Percentiles rank a stretch among this genome's conserved stretches.
Conservation (phyloP, 495 filamentous ascomycete genomes). For the Cercophora sp. region DNA sequence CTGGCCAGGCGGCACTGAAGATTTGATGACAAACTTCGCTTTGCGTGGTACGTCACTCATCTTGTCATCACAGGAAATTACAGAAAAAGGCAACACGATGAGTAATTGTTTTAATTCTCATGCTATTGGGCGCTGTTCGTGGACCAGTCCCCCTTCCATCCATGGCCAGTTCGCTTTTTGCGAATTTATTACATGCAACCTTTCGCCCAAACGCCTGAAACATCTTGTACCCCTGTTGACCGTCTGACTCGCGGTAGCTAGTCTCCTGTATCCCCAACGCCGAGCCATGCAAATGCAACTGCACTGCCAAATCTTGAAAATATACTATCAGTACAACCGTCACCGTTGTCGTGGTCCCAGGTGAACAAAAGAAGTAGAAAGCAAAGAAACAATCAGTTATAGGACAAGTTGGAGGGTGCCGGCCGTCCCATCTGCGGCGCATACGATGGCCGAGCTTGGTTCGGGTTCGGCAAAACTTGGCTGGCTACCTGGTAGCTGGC, state of each 20-base stretch:
- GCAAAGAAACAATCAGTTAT: background rate
- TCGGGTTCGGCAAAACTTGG: conserved; percentile 20
- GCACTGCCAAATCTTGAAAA: no score
- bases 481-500: background rate
- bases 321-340: conserved; percentile 10
- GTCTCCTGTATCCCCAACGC: conserved; percentile 12
- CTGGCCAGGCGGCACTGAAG: no score
- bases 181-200: no score
- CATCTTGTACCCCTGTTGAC: background rate
- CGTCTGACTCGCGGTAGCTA: background rate
- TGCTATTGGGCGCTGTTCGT: no score
- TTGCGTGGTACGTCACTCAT: no score
- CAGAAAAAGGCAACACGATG: no score
- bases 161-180: no score
- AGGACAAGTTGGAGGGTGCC: conserved; percentile 1
- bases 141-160: background rate
- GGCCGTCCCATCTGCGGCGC: background rate
- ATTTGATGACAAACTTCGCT: no score
- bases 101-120: no score
- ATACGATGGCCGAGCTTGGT: conserved; percentile 12
- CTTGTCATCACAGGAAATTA: no score
- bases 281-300: conserved; percentile 21
- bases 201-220: background rate
- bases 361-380: background rate
- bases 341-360: background rate